Percentiles rank a stretch among this genome's conserved stretches.
Evolutionary conservation across 805 yeast genomes (phyloP).

Genomic region (Cyberlindnera americana): DNA sequence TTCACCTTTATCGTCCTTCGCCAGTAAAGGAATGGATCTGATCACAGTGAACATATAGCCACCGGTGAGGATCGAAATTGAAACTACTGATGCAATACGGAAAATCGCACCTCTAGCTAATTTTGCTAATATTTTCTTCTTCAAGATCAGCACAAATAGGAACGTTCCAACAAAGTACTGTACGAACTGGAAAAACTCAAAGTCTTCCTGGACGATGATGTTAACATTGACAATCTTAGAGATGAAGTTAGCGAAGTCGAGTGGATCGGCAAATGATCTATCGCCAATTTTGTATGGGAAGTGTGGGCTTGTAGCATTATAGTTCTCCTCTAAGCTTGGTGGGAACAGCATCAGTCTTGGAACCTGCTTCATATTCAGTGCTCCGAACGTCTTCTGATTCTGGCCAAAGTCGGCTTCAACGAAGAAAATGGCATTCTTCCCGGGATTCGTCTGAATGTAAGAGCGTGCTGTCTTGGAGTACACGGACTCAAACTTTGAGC

Average conservation of each 20-base stretch:
- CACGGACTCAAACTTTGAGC: conserved; percentile 42
- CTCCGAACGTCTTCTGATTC: conserved; percentile 39
- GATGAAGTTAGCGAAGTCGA: conserved; percentile 52
- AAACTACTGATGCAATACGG: conserved; percentile 34
- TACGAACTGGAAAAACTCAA: conserved; percentile 40
- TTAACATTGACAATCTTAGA: conserved; percentile 42
- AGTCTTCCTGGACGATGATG: conserved; percentile 41
- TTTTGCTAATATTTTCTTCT: conserved; percentile 41
- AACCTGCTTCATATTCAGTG: conserved; percentile 43
- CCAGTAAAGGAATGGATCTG: conserved; percentile 59
- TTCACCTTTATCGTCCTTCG: conserved; percentile 46
- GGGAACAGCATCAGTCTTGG: conserved; percentile 73
- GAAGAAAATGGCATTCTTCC: conserved; percentile 40
- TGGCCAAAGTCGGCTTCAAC: conserved; percentile 47
- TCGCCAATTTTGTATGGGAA: conserved; percentile 34
- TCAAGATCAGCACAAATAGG: conserved; percentile 41
- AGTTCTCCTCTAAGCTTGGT: conserved; percentile 32
- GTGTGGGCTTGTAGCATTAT: conserved; percentile 31
- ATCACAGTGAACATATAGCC: conserved; percentile 66
- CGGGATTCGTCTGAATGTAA: conserved; percentile 42
- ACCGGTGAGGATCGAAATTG: conserved; percentile 45
- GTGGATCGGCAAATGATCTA: conserved; percentile 32
- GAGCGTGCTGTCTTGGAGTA: conserved; percentile 40
- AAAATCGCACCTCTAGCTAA: conserved; percentile 27
- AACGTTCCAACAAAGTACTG: conserved; percentile 46